Percentiles rank a stretch among this genome's conserved stretches.
Evolutionary conservation across 2,329 filamentous ascomycete genomes (phyloP).

Genomic region (Colletotrichum salicis): DNA sequence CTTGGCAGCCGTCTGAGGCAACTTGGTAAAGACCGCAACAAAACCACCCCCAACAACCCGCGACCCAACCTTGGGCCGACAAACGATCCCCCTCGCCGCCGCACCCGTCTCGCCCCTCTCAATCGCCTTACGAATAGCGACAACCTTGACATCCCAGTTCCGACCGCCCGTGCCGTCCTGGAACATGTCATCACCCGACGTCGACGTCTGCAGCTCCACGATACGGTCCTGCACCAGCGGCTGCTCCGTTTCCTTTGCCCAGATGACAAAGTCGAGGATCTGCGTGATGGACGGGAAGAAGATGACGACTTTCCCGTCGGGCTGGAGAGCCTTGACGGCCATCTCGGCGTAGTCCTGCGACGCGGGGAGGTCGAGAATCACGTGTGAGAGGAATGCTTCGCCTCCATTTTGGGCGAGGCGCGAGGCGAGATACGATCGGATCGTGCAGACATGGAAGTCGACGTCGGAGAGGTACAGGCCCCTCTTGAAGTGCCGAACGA

Average conservation of each 20-base stretch:
- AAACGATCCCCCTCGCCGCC: slow-evolving; percentile 46
- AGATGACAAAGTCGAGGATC: slow-evolving; percentile 71
- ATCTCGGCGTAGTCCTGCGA: slow-evolving; percentile 60
- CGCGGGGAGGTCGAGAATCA: slow-evolving; percentile 78
- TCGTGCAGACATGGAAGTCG: slow-evolving; percentile 77
- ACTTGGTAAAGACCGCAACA: slow-evolving; percentile 46
- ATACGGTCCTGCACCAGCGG: slow-evolving; percentile 67
- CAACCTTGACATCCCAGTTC: slow-evolving; percentile 71
- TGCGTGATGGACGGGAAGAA: slow-evolving; percentile 85
- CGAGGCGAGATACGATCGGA: slow-evolving; percentile 69
- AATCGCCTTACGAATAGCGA: slow-evolving; percentile 42
- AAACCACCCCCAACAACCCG: slow-evolving; percentile 54
- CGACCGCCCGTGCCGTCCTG: slow-evolving; percentile 61
- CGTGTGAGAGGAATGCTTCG: slow-evolving; percentile 75
- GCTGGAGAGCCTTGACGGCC: slow-evolving; percentile 67
- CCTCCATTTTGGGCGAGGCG: slow-evolving; percentile 56
- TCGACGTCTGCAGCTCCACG: slow-evolving; percentile 64
- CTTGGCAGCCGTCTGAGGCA: neutral
- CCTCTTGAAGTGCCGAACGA: slow-evolving; percentile 73
- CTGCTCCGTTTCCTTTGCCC: slow-evolving; percentile 63
- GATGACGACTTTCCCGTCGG: slow-evolving; percentile 73
- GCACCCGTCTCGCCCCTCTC: slow-evolving; percentile 25
- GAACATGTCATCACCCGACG: slow-evolving; percentile 51
- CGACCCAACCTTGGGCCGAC: slow-evolving; percentile 55
- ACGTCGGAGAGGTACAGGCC: slow-evolving; percentile 77